These are phyloP conservation scores for Calonectria henricotiae DNA, from an alignment of 2,329 filamentous ascomycete species.

Conservation along the genomic window DNA sequence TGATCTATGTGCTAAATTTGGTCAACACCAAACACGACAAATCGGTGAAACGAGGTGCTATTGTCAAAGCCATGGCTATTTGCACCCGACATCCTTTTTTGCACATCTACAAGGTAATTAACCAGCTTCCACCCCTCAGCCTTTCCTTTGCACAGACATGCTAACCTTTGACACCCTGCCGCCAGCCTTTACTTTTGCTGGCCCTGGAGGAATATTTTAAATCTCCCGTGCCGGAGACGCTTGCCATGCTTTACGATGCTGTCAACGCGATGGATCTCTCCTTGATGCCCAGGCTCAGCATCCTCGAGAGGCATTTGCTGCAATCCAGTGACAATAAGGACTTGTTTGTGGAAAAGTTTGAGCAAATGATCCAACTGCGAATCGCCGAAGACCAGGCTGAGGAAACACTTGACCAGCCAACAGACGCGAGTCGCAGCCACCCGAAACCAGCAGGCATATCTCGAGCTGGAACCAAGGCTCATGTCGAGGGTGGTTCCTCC, in stretches of 20 bases:
- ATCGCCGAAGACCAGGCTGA: conserved; percentile 76
- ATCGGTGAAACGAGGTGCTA: conserved; percentile 90
- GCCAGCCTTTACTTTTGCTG: conserved; percentile 86
- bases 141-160: conserved; percentile 5
- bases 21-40: conserved; percentile 99
- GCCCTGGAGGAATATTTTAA: conserved; percentile 98
- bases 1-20: conserved; percentile 97
- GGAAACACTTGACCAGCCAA: conserved; percentile 57
- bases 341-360: conserved; percentile 97
- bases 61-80: conserved; percentile 99
- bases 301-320: conserved; percentile 87
- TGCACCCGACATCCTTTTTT: conserved; percentile 97
- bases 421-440: conserved; percentile 67
- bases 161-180: conserved; percentile 38
- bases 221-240: conserved; percentile 87
- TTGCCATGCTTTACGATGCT: conserved; percentile 90
- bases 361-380: conserved; percentile 90
- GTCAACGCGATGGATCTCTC: conserved; percentile 98
- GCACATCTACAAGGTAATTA: conserved; percentile 93
- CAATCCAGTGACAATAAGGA: conserved; percentile 95
- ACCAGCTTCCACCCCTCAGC: conserved; percentile 26
- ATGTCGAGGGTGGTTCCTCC: conserved; percentile 73
- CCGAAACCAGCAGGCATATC: conserved; percentile 68
- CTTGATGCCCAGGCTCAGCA: conserved; percentile 87
- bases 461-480: conserved; percentile 75